Conservation (phyloP, 2,329 filamentous ascomycete species). For the Knufia fluminis region DNA sequence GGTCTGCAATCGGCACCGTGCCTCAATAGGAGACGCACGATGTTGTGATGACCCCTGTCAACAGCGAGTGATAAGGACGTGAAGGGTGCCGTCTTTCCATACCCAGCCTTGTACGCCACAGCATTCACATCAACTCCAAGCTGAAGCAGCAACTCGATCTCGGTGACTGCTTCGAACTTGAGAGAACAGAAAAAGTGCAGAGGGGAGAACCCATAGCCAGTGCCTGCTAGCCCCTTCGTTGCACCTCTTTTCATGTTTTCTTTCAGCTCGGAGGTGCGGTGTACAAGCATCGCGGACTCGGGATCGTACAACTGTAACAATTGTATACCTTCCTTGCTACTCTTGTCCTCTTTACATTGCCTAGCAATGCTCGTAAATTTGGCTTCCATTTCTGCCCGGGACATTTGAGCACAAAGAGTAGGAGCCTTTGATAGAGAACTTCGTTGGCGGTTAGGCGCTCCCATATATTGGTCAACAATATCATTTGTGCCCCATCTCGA, state of each 20-base stretch:
- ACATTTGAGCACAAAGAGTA: neutral
- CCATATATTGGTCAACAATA: neutral
- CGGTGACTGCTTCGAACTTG: conserved; percentile 6
- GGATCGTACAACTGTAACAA: conserved; percentile 18
- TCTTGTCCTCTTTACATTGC: neutral
- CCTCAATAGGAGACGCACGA: conserved; percentile 14
- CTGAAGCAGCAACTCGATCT: conserved; percentile 16
- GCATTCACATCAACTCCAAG: conserved; percentile 18
- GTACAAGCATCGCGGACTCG: conserved; percentile 12
- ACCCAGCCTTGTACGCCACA: conserved; percentile 15
- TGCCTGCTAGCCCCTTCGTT: conserved; percentile 14
- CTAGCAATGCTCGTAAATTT: neutral
- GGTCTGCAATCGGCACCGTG: neutral
- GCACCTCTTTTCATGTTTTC: conserved; percentile 15
- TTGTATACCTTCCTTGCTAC: conserved; percentile 10
- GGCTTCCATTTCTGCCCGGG: conserved; percentile 1
- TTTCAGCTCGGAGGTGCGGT: conserved; percentile 15
- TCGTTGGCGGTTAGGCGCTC: neutral
- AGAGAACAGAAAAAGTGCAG: conserved; percentile 17
- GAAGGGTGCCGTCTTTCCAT: conserved; percentile 14
- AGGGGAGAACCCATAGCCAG: conserved; percentile 17
- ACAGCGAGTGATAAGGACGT: conserved; percentile 16
- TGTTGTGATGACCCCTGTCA: conserved; percentile 14
- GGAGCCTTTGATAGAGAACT: neutral
- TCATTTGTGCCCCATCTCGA: conserved; percentile 1